Base-by-base conservation (phyloP, 108 stramenopile species). In the Seminavis robusta region DNA sequence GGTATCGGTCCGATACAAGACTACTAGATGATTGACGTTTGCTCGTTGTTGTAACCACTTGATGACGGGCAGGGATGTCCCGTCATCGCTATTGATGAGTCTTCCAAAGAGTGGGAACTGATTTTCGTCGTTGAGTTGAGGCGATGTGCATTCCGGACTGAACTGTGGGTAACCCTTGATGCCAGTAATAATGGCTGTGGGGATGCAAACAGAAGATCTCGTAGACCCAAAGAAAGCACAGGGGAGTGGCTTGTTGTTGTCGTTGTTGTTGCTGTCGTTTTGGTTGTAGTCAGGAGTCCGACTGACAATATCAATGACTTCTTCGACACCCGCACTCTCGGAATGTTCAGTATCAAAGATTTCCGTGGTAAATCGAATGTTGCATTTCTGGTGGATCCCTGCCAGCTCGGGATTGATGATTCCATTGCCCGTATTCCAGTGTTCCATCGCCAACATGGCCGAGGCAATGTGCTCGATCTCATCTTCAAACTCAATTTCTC, bases 131-230 rank as follows among this genome's bases (percentile, higher is more conserved):
- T 81, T 64, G 36, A 81, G 54, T 4, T 50, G 56, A 11, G 58
- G 47, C 31, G 52, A 56, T 11, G 50, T 56, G 1, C 56, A 69
- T 31, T 28, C 10, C 19, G 47, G 36, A 52, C 58, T 63, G 2
- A 84, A 44, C 54, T 84, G 83, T 9, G 79, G 79, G 50, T 60
- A 74, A 0, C 76, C 79, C 47, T 67, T 31, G n/a, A 77, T 36
- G 8, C 83, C 76, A 8, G 73, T 67, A 9, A 84, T 40, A 29
- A 80, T 47, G 44, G 62, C 33, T 0, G 73, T 67, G 6, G 76
- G 59, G 8, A 74, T 63, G 4, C 50, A 52, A 10, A 67, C 65
- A 0, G 56, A 11, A 11, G 74, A 76, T 1, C 56, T 6, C n/a
- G 20, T 29, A 11, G 59, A 65, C 8, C 83, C 83, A 3, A 84